phyloP scores from a whole-genome alignment of 495 filamentous ascomycete genomes.

The Patellaria atrata region DNA sequence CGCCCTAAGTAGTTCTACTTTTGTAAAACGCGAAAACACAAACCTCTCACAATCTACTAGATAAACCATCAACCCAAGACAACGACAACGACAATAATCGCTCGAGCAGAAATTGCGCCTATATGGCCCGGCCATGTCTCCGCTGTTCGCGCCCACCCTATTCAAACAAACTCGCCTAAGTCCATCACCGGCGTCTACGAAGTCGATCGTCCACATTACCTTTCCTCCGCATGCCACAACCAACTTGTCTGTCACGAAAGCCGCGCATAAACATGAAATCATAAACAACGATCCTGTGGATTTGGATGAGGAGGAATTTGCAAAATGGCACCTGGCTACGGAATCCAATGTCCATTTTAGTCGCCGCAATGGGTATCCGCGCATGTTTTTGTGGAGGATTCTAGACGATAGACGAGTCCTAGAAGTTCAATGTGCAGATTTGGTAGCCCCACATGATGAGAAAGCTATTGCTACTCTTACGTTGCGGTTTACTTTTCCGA shows the following conservation, averaged over 20 bases:
- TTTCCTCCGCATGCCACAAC: constrained; percentile 40
- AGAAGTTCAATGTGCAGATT: constrained; percentile 68
- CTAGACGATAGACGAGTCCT: constrained; percentile 66
- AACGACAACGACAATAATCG: too few species aligned
- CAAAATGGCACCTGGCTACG: constrained; percentile 54
- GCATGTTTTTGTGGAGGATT: constrained; percentile 80
- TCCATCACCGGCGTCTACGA: constrained; percentile 55
- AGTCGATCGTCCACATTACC: constrained; percentile 57
- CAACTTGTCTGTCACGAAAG: constrained; percentile 22
- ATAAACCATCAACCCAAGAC: too few species aligned
- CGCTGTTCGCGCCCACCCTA: constrained; percentile 25
- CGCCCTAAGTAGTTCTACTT: too few species aligned
- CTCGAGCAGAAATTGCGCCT: too few species aligned
- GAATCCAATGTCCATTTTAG: constrained; percentile 78
- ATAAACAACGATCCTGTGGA: constrained; percentile 32
- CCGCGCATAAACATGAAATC: constrained; percentile 23
- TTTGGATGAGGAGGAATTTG: constrained; percentile 63
- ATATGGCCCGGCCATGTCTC: constrained; percentile 25
- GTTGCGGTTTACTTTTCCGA: constrained; percentile 61
- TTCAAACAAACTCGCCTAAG: constrained; percentile 82
- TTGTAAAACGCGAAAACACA: too few species aligned
- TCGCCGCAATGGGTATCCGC: constrained; percentile 54
- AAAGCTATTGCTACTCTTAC: constrained; percentile 53
- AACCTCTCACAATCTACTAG: too few species aligned
- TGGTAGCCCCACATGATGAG: constrained; percentile 52